Conservation (phyloP, 2,329 filamentous ascomycete genomes). For the Myrmaecium sp. region DNA sequence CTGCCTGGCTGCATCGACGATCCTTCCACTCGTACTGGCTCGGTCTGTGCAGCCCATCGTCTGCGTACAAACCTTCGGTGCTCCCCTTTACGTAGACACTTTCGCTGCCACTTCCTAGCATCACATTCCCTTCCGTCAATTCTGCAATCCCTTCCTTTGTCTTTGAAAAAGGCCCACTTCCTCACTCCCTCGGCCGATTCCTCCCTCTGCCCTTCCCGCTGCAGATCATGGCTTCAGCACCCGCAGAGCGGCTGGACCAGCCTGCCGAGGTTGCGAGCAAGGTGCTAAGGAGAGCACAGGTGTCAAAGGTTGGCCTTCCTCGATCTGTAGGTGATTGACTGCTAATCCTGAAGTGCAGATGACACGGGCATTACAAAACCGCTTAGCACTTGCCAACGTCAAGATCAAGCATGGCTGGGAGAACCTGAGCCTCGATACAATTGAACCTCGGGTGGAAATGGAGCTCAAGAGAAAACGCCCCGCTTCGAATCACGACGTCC, state of each 20-base stretch:
- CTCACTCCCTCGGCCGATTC: constrained; percentile 3
- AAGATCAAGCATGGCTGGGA: constrained; percentile 95
- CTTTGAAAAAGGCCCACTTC: no score
- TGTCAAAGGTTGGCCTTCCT: constrained; percentile 19
- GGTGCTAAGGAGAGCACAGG: constrained; percentile 25
- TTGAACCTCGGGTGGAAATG: constrained; percentile 71
- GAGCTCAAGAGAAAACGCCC: constrained; percentile 59
- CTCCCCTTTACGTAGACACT: no score
- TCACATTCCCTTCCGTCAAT: no score
- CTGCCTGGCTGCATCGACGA: no score
- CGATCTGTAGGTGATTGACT: constrained; percentile 5
- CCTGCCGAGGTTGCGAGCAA: constrained; percentile 24
- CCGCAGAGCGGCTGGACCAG: constrained; percentile 13
- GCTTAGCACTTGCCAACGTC: constrained; percentile 87
- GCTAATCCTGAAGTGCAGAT: constrained; percentile 43
- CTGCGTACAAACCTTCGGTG: no score
- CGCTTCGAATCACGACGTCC: constrained; percentile 48
- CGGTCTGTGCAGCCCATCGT: no score
- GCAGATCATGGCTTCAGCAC: constrained; percentile 6
- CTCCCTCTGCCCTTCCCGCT: constrained; percentile 15
- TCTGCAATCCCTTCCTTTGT: no score
- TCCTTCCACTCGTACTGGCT: no score
- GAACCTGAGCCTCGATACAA: constrained; percentile 67
- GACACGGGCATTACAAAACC: constrained; percentile 80
- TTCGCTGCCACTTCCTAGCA: no score